Percentiles rank a stretch among this genome's conserved stretches.
These are phyloP conservation scores for Hypoxylon sp. DNA, from an alignment of 2,329 filamentous ascomycete genomes.

Conservation along the genomic window DNA sequence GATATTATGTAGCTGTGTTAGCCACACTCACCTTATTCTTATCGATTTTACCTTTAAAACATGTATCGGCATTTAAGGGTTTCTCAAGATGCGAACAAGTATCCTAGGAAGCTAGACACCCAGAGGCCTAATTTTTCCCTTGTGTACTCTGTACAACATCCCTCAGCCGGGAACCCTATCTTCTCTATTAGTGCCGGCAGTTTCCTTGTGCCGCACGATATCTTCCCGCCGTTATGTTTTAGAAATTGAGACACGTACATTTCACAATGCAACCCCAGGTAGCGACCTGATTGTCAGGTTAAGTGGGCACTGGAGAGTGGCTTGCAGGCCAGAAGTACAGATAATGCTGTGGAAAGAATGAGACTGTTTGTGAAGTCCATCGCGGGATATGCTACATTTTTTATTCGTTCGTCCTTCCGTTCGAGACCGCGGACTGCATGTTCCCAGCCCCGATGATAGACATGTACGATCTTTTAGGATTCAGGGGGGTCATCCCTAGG, in stretches of 20 bases:
- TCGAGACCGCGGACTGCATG: constrained; percentile 7
- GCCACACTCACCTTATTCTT: background rate
- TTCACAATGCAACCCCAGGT: constrained; percentile 5
- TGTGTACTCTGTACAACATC: background rate
- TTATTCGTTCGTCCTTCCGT: constrained; percentile 28
- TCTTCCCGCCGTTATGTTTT: constrained; percentile 16
- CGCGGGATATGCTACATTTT: constrained; percentile 4
- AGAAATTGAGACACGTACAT: constrained; percentile 16
- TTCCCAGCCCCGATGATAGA: constrained; percentile 3
- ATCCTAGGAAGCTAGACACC: constrained; percentile 14
- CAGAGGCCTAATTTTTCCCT: background rate
- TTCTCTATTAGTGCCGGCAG: constrained; percentile 14
- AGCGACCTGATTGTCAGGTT: constrained; percentile 3
- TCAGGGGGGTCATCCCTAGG: constrained; percentile 2
- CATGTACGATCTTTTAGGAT: constrained; percentile 1
- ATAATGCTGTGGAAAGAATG: constrained; percentile 33
- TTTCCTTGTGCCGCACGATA: constrained; percentile 11
- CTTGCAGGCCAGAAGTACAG: constrained; percentile 33
- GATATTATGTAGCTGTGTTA: background rate
- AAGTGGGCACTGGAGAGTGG: constrained; percentile 17
- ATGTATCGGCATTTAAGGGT: background rate
- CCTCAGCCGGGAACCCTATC: constrained; percentile 3
- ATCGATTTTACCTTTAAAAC: constrained; percentile 1
- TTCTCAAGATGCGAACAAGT: background rate
- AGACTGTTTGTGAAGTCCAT: background rate